These are phyloP conservation scores for Pilasporangium apinafurcum DNA, from an alignment of 352 stramenopile species.

Conservation along the genomic window DNA sequence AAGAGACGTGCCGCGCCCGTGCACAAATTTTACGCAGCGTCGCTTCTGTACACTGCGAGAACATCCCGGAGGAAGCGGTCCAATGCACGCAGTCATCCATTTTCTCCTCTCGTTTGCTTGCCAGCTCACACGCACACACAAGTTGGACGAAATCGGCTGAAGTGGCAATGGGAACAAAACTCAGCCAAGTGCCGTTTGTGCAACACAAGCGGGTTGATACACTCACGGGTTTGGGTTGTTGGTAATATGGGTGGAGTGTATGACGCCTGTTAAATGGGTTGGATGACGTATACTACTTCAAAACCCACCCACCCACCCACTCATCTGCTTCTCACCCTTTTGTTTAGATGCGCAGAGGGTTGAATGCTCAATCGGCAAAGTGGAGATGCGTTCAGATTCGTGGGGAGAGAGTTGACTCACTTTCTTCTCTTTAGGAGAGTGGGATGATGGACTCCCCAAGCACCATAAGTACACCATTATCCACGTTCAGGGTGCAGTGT, in stretches of 20 bases:
- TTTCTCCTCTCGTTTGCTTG: neutral
- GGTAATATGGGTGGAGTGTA: too few relatives aligned
- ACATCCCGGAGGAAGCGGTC: constrained; percentile 68
- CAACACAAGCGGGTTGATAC: neutral
- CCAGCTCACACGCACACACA: neutral
- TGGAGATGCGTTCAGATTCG: neutral
- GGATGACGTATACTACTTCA: neutral
- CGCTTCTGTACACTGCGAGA: constrained; percentile 74
- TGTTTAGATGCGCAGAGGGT: too few relatives aligned
- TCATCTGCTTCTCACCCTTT: neutral
- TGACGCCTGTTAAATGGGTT: too few relatives aligned
- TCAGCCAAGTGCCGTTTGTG: too few relatives aligned
- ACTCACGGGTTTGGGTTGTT: neutral
- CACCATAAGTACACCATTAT: too few relatives aligned
- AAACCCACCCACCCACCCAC: neutral
- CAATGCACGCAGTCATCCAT: constrained; percentile 58
- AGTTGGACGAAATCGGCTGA: too few relatives aligned
- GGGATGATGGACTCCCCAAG: too few relatives aligned
- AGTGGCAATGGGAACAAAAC: constrained; percentile 7
- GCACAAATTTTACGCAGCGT: constrained; percentile 79
- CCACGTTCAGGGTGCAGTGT: too few relatives aligned
- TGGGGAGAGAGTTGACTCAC: too few relatives aligned
- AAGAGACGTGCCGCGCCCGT: constrained; percentile 47
- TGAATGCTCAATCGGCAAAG: too few relatives aligned
- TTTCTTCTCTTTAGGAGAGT: too few relatives aligned